phyloP scores from a whole-genome alignment of 2,329 filamentous ascomycete genomes.

The Beauveria asiatica region DNA sequence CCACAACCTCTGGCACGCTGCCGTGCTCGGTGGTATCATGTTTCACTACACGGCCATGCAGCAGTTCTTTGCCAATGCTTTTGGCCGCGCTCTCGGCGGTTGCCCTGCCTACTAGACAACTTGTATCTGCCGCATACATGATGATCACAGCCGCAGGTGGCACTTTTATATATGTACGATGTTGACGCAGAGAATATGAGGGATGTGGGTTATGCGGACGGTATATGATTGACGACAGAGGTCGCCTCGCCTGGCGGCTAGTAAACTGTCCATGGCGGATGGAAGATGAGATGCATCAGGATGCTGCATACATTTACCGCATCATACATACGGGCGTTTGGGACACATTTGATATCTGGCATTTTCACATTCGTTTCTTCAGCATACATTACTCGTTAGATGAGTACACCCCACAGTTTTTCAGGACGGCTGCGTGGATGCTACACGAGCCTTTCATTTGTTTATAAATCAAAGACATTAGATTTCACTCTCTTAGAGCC shows the following conservation, averaged over 20 bases:
- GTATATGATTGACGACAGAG: constrained; percentile 2
- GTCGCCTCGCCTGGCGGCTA: background rate
- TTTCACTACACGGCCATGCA: constrained; percentile 98
- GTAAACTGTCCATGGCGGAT: background rate
- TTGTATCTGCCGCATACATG: background rate
- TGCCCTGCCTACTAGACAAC: constrained; percentile 40
- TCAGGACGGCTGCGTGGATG: background rate
- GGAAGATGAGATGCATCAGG: background rate
- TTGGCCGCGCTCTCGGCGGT: constrained; percentile 55
- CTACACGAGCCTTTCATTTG: background rate
- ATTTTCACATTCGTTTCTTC: constrained; percentile 4
- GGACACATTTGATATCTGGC: background rate
- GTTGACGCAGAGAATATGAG: background rate
- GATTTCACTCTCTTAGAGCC: background rate
- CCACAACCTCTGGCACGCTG: constrained; percentile 96
- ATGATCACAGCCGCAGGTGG: background rate
- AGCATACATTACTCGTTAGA: background rate
- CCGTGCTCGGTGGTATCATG: constrained; percentile 89
- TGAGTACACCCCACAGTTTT: background rate
- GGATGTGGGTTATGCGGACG: background rate
- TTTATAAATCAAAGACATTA: background rate
- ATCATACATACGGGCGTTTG: constrained; percentile 10
- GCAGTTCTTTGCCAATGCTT: constrained; percentile 77
- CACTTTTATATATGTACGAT: background rate
- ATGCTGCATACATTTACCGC: constrained; percentile 1